These are phyloP conservation scores for Talaromyces sp. DNA, from an alignment of 2,329 filamentous ascomycete genomes.

Conservation along the genomic window DNA sequence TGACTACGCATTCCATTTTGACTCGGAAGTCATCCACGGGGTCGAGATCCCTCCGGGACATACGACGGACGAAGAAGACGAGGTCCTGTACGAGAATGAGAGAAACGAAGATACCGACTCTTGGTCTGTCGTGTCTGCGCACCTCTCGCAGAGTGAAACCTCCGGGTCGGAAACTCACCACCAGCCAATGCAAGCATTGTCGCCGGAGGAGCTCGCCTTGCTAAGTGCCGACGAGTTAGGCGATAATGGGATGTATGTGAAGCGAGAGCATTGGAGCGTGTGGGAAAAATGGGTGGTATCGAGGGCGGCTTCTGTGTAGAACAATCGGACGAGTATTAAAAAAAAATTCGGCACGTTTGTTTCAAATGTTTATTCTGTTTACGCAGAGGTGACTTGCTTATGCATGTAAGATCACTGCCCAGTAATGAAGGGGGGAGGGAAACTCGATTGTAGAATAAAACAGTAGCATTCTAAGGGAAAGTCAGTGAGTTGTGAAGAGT, in stretches of 20 bases:
- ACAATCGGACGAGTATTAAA: neutral
- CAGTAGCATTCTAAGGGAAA: neutral
- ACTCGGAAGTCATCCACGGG: conserved; percentile 30
- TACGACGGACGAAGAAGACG: conserved; percentile 5
- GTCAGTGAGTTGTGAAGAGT: too few relatives aligned
- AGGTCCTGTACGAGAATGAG: conserved; percentile 5
- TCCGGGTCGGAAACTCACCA: conserved; percentile 6
- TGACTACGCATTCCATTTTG: conserved; percentile 53
- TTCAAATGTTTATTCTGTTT: neutral
- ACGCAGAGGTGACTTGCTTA: neutral
- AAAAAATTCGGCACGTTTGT: neutral
- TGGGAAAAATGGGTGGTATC: conserved; percentile 38
- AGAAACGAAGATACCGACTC: conserved; percentile 14
- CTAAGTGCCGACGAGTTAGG: conserved; percentile 29
- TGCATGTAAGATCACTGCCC: too few relatives aligned
- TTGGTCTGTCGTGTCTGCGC: conserved; percentile 2
- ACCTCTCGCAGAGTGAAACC: conserved; percentile 8
- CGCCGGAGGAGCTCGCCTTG: conserved; percentile 20
- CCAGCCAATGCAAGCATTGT: conserved; percentile 7
- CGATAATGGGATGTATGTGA: conserved; percentile 30
- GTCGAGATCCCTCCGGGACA: conserved; percentile 14
- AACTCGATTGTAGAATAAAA: neutral
- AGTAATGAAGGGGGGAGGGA: neutral
- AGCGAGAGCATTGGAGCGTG: conserved; percentile 25
- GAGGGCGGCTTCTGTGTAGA: conserved; percentile 8